Conservation (phyloP, 805 yeast genomes). For the Metschnikowia kunwiensis region DNA sequence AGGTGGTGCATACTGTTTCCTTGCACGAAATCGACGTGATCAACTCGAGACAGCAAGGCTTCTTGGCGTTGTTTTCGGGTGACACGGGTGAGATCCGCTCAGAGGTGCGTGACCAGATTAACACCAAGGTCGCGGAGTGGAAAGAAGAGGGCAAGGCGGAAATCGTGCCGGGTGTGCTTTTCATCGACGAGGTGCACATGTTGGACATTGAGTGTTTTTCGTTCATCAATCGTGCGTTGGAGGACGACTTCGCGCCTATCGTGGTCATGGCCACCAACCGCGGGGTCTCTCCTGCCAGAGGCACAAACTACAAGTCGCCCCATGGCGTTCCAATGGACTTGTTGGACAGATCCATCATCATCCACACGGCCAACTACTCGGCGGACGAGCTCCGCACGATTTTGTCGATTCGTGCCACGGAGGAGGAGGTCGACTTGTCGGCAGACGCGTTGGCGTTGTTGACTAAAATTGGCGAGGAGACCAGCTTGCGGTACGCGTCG, state of each 20-base stretch:
- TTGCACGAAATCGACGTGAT: constrained; percentile 97
- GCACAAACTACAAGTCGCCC: constrained; percentile 89
- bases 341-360: constrained; percentile 89
- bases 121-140: constrained; percentile 96
- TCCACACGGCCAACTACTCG: constrained; percentile 76
- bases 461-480: constrained; percentile 85
- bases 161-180: constrained; percentile 94
- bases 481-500: constrained; percentile 88
- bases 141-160: constrained; percentile 98
- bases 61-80: constrained; percentile 90
- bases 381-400: constrained; percentile 85
- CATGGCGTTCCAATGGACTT: constrained; percentile 97
- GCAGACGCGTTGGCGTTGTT: constrained; percentile 82
- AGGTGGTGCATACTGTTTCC: constrained; percentile 96
- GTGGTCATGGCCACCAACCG: constrained; percentile 97
- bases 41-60: constrained; percentile 96
- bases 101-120: constrained; percentile 94
- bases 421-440: constrained; percentile 84
- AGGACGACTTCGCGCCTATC: constrained; percentile 94
- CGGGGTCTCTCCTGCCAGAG: constrained; percentile 90
- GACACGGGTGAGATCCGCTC: constrained; percentile 97
- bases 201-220: constrained; percentile 95
- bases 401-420: constrained; percentile 83
- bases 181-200: constrained; percentile 98
- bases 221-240: constrained; percentile 91